These are phyloP conservation scores for Neurospora sp. DNA, from an alignment of 2,329 filamentous ascomycete species.

Conservation along the genomic window DNA sequence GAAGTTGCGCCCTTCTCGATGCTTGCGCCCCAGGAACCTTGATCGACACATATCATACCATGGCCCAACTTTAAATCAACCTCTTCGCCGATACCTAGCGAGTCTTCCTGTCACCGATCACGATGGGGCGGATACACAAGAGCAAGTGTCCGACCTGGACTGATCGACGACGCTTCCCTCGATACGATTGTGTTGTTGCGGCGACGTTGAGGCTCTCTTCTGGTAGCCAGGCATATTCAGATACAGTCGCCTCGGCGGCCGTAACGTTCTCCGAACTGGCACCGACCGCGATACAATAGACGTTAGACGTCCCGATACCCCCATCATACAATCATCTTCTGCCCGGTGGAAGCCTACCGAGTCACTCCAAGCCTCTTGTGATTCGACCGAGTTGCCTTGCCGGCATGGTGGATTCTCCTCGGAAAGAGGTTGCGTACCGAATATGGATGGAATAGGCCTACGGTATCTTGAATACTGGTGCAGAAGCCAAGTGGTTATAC, in stretches of 20 bases:
- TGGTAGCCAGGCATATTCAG: neutral
- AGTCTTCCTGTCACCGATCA: neutral
- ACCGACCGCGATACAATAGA: neutral
- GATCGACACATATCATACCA: neutral
- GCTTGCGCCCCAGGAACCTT: neutral
- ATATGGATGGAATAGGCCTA: neutral
- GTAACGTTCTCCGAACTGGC: neutral
- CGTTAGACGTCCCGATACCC: neutral
- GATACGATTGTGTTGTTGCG: neutral
- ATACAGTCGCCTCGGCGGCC: neutral
- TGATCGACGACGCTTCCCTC: neutral
- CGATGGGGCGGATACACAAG: neutral
- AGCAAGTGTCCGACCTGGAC: neutral
- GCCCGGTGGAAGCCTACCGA: neutral
- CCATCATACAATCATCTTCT: neutral
- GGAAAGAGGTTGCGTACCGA: neutral
- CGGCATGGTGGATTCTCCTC: neutral
- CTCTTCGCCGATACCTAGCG: neutral
- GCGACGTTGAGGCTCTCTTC: neutral
- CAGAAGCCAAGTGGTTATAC: neutral
- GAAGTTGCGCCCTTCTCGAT: neutral
- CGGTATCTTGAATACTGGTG: rapidly evolving
- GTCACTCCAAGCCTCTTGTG: neutral
- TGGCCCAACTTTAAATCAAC: neutral
- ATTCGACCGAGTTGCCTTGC: neutral